Conservation (phyloP, 2,329 filamentous ascomycete genomes). For the Ascochyta fabae region DNA sequence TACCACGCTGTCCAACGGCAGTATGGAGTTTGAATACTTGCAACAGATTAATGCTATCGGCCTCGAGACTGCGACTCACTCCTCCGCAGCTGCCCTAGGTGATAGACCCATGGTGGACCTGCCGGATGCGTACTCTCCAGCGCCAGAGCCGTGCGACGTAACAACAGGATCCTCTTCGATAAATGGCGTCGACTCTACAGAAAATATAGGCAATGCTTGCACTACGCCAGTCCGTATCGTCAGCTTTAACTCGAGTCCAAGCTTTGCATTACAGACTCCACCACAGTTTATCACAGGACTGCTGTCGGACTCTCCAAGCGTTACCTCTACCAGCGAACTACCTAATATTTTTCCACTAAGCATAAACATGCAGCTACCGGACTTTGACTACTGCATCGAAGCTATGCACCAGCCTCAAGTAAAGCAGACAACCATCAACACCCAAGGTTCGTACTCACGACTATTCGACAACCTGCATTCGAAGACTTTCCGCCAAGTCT, state of each 20-base stretch:
- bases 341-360: neutral
- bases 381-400: neutral
- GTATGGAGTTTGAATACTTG: neutral
- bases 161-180: neutral
- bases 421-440: neutral
- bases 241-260: too few relatives aligned
- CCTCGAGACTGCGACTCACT: neutral
- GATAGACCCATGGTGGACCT: neutral
- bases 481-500: neutral
- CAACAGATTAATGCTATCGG: constrained; percentile 1
- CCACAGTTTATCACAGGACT: too few relatives aligned
- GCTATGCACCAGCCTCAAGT: neutral
- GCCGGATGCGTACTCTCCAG: neutral
- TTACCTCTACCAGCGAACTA: neutral
- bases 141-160: neutral
- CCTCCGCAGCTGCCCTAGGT: neutral
- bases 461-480: neutral
- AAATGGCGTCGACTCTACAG: neutral
- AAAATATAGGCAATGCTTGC: too few relatives aligned
- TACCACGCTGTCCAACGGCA: constrained; percentile 13
- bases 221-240: too few relatives aligned
- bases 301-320: neutral
- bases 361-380: neutral
- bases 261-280: too few relatives aligned
- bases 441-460: too few relatives aligned